A percentile compares a stretch with the other conserved stretches of the same genome.
phyloP scores from a whole-genome alignment of 2,329 filamentous ascomycete species.

The Dactylellina drechsleri region DNA sequence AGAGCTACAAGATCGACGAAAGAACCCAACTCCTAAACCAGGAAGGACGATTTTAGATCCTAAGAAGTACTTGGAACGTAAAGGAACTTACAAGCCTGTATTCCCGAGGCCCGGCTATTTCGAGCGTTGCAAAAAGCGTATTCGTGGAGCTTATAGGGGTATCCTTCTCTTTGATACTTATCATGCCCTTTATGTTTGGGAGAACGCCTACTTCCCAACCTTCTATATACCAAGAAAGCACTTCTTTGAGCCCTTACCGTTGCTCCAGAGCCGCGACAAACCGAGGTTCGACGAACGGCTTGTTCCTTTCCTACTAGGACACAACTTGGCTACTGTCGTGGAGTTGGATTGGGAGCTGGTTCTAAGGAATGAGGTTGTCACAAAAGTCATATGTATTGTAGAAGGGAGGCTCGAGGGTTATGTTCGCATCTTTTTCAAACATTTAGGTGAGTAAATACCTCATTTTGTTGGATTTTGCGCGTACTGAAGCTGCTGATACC shows the following conservation, averaged over 20 bases:
- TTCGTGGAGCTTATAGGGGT: conserved; percentile 27
- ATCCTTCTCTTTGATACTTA: conserved; percentile 31
- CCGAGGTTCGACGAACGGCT: background rate
- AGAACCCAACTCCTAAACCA: background rate
- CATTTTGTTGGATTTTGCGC: background rate
- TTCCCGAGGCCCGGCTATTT: conserved; percentile 21
- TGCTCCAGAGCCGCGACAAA: background rate
- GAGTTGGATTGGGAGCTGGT: conserved; percentile 15
- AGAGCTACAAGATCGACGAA: background rate
- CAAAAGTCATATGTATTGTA: conserved; percentile 8
- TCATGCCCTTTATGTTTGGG: conserved; percentile 32
- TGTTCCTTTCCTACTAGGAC: background rate
- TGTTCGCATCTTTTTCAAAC: conserved; percentile 40
- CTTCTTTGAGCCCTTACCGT: conserved; percentile 9
- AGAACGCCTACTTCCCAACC: conserved; percentile 44
- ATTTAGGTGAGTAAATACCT: conserved; percentile 12
- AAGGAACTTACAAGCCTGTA: conserved; percentile 19
- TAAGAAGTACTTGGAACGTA: conserved; percentile 17
- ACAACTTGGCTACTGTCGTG: conserved; percentile 1
- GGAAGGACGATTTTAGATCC: background rate
- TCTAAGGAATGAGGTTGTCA: background rate
- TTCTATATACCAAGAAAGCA: conserved; percentile 27
- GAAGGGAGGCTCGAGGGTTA: conserved; percentile 28
- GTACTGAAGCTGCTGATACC: background rate
- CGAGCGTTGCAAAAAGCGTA: conserved; percentile 38